Evolutionary conservation across 345 rosid species (phyloP).

Genomic region (Hevea brasiliensis): DNA sequence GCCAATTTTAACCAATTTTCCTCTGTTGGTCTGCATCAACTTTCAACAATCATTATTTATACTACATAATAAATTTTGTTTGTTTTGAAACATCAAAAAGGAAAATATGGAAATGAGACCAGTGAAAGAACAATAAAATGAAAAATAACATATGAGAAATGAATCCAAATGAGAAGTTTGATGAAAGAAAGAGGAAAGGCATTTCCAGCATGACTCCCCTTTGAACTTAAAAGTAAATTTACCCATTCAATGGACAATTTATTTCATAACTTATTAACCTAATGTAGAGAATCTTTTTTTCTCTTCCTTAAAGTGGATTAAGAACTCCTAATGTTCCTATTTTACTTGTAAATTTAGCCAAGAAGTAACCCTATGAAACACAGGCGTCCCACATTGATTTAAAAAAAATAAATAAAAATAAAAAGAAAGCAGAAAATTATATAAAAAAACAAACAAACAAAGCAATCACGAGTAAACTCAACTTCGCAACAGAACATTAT

Average conservation of each 20-base stretch:
- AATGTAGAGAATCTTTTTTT: too few relatives aligned
- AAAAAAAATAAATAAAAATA: too few relatives aligned
- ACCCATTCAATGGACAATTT: not conserved
- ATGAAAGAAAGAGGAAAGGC: not conserved
- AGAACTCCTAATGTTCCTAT: not conserved
- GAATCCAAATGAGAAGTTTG: not conserved
- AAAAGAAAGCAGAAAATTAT: too few relatives aligned
- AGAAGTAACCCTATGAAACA: not conserved
- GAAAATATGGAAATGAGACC: too few relatives aligned
- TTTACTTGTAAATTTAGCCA: not conserved
- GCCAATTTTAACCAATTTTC: not conserved
- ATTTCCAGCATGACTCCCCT: not conserved
- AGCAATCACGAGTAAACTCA: not conserved
- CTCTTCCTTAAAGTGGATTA: not conserved
- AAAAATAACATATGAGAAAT: not conserved
- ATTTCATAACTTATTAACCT: not conserved
- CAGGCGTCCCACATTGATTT: too few relatives aligned
- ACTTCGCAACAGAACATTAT: not conserved
- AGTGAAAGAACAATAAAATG: not conserved
- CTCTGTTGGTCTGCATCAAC: not conserved
- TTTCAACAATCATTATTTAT: not conserved
- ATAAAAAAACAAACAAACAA: too few relatives aligned
- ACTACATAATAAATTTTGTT: too few relatives aligned
- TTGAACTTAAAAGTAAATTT: not conserved
- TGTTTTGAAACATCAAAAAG: too few relatives aligned